A percentile compares a stretch with the other conserved stretches of the same genome.
phyloP scores from a whole-genome alignment of 306 rosid species.

The Cucurbita argyrosperma region DNA sequence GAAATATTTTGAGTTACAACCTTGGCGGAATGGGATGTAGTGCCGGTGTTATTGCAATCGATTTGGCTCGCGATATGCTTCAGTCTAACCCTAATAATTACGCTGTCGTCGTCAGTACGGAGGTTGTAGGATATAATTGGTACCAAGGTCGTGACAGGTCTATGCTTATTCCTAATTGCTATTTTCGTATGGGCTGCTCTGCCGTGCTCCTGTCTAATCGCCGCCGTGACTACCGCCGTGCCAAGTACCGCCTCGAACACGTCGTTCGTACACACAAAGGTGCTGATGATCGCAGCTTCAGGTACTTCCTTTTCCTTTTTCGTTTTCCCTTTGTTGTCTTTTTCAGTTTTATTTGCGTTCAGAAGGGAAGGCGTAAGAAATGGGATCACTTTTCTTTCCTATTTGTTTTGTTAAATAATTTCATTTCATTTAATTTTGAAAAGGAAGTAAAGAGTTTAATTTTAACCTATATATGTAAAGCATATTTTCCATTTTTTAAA shows the following conservation, averaged over 20 bases:
- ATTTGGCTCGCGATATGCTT: slow-evolving; percentile 75
- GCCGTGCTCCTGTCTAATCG: slow-evolving; percentile 82
- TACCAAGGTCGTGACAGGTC: slow-evolving; percentile 73
- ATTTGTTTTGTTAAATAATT: too few relatives aligned
- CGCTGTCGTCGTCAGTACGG: slow-evolving; percentile 87
- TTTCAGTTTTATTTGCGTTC: neutral
- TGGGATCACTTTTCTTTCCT: neutral
- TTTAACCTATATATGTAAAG: neutral
- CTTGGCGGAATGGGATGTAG: slow-evolving; percentile 98
- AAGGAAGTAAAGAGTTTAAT: too few relatives aligned
- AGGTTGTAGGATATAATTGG: slow-evolving; percentile 83
- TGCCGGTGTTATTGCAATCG: slow-evolving; percentile 75
- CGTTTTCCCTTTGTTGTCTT: neutral
- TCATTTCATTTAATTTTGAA: too few relatives aligned
- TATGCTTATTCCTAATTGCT: slow-evolving; percentile 81
- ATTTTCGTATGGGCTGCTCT: slow-evolving; percentile 94
- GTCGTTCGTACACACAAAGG: slow-evolving; percentile 91
- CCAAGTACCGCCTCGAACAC: slow-evolving; percentile 83
- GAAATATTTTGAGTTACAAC: slow-evolving; percentile 78
- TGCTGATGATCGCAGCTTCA: slow-evolving; percentile 88
- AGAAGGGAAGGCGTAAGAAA: neutral
- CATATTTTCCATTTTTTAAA: neutral
- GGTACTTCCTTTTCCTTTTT: slow-evolving; percentile 20
- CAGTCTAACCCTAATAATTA: slow-evolving; percentile 68
- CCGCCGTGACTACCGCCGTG: slow-evolving; percentile 56